Evolutionary conservation across 192 early-diverging fungal species (phyloP).

Genomic region (Podila epigama): DNA sequence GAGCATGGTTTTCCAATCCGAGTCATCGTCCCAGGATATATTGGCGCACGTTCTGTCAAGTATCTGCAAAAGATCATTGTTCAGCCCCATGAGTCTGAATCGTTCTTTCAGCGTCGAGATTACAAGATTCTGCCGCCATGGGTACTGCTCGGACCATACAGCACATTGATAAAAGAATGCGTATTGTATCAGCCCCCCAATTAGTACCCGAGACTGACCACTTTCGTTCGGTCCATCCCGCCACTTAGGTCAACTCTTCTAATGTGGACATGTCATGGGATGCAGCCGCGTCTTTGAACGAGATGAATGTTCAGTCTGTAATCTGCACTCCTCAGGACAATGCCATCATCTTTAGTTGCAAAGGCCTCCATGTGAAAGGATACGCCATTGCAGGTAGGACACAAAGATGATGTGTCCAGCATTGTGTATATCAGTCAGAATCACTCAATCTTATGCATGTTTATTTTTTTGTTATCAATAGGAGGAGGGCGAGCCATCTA

Average conservation of each 20-base stretch:
- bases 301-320: slow-evolving; percentile 84
- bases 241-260: slow-evolving; percentile 20
- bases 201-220: too few species aligned
- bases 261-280: slow-evolving; percentile 62
- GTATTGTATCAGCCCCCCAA: too few species aligned
- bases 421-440: slow-evolving; percentile 48
- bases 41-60: slow-evolving; percentile 93
- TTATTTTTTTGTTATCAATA: neutral
- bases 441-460: slow-evolving; percentile 24
- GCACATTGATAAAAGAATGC: too few species aligned
- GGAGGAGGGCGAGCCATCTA: slow-evolving; percentile 84
- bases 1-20: slow-evolving; percentile 91
- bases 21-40: slow-evolving; percentile 89
- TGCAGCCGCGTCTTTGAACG: slow-evolving; percentile 61
- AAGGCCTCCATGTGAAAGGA: slow-evolving; percentile 63
- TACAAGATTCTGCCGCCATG: slow-evolving; percentile 85
- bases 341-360: slow-evolving; percentile 41
- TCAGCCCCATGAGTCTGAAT: slow-evolving; percentile 68
- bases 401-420: slow-evolving; percentile 45
- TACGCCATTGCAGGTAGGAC: slow-evolving; percentile 72
- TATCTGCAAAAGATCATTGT: slow-evolving; percentile 79
- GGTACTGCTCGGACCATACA: too few species aligned
- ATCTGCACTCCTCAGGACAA: slow-evolving; percentile 74
- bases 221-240: slow-evolving; percentile 42
- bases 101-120: slow-evolving; percentile 80